Base-by-base conservation (phyloP, 352 stramenopile genomes). In the Elongisporangium prolatum region DNA sequence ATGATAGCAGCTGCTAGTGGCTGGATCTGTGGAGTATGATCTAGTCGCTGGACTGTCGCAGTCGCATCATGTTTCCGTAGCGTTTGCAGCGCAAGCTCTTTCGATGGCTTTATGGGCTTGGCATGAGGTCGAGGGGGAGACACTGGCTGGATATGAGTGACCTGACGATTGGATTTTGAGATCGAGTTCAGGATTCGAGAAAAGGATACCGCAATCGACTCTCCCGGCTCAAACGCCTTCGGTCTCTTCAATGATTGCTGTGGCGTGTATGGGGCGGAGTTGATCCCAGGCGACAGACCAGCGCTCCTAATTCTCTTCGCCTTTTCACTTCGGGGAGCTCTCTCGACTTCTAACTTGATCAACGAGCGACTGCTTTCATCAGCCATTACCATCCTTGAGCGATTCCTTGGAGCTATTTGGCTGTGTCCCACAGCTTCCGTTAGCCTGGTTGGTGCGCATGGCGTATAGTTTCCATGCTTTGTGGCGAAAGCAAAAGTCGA, bases 171-270 rank as follows among this genome's bases (percentile, higher is more conserved):
- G 16, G 61, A 66, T 37, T 50, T 9, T 3, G 61, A 66, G 22
- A 59, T 64, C 5, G 69, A 69, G 16, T 74, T 38, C 4, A 78
- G 57, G 4, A 78, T 61, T 20, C 65, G 63, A 1, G 68, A 78
- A 62, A 78, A 78, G 9, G 68, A 78, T 4, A 50, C 60, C 3
- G 68, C 21, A 4, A 69, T 68, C 7, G 61, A 57, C n/a, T 69
- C 52, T 38, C 65, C 14, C 10, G 34, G 34, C 34, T 17, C 10
- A 44, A 44, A 44, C 34, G 34, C 11, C 34, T 44, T 44, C 34
- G 10, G 3, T 17, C 34, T 44, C 34, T 44, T 44, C 2, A 9
- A 9, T 38, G 6, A 9, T 9, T 38, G 28, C 13, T 44, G 34
- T 44, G 34, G 11, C 17, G 17, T 17, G 34, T 44, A 44, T 3